phyloP scores from a whole-genome alignment of 306 rosid genomes.

The Abrus precatorius region DNA sequence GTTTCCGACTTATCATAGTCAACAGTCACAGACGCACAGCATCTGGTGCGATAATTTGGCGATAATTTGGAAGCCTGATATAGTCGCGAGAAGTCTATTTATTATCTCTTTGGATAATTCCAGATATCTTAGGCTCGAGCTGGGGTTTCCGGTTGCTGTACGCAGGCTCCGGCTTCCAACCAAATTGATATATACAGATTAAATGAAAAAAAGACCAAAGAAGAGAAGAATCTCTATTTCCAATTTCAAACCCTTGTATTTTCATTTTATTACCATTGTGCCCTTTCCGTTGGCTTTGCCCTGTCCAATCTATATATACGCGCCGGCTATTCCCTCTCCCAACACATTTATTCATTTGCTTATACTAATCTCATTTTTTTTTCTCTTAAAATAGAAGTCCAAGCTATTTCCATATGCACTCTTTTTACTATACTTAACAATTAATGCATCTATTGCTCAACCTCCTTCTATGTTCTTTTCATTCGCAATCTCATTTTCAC shows the following conservation, averaged over 20 bases:
- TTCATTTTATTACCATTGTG: conserved; percentile 5
- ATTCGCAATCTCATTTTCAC: conserved; percentile 26
- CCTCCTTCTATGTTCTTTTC: not conserved
- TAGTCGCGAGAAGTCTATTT: no score
- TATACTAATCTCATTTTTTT: not conserved
- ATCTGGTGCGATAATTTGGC: not conserved
- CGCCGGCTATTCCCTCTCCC: not conserved
- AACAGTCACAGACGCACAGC: conserved; percentile 36
- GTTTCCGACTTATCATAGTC: conserved; percentile 11
- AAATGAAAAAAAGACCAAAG: not conserved
- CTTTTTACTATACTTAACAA: not conserved
- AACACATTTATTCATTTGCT: not conserved
- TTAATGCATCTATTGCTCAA: conserved; percentile 15
- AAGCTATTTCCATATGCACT: not conserved
- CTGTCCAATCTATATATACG: conserved; percentile 2
- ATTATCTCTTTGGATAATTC: not conserved
- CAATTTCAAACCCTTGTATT: not conserved
- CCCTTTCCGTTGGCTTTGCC: not conserved
- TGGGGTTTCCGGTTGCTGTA: no score
- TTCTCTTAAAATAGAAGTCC: not conserved
- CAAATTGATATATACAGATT: no score
- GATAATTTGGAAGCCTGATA: no score
- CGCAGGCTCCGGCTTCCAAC: no score
- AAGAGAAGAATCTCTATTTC: not conserved
- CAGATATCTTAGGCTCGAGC: no score